Percentiles rank a stretch among this genome's conserved stretches.
These are phyloP conservation scores for Penicillium longicatenatum DNA, from an alignment of 495 filamentous ascomycete genomes.

Conservation along the genomic window DNA sequence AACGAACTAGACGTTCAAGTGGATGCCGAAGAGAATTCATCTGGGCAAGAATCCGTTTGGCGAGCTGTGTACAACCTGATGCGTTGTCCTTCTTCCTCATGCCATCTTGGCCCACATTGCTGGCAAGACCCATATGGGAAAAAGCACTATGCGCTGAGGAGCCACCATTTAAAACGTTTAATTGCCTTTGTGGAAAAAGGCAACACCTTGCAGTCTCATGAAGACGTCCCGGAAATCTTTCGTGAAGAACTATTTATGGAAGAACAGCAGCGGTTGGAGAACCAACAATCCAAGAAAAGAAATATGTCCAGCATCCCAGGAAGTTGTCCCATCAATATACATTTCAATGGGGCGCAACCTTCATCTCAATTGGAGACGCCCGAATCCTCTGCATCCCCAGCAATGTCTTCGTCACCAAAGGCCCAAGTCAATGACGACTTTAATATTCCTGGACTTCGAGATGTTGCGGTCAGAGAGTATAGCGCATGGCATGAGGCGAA, in stretches of 20 bases:
- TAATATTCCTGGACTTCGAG: constrained; percentile 9
- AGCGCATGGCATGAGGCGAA: constrained; percentile 23
- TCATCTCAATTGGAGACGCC: not conserved
- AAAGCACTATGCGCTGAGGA: constrained; percentile 21
- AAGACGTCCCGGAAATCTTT: constrained; percentile 20
- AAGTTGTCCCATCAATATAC: constrained; percentile 9
- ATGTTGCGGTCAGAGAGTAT: constrained; percentile 21
- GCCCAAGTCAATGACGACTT: constrained; percentile 3
- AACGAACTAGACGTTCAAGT: constrained; percentile 27
- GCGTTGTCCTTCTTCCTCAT: constrained; percentile 5
- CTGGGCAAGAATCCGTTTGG: constrained; percentile 17
- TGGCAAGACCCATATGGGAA: constrained; percentile 15
- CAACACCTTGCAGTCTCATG: constrained; percentile 15
- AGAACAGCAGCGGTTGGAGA: constrained; percentile 11
- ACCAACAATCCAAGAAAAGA: not conserved
- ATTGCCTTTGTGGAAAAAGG: constrained; percentile 24
- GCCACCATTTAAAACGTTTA: constrained; percentile 20
- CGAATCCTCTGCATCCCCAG: not conserved
- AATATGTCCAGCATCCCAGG: constrained; percentile 1
- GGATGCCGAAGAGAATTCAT: constrained; percentile 28
- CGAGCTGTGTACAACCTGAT: constrained; percentile 4
- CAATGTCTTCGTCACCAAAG: not conserved
- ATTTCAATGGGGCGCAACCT: constrained; percentile 10
- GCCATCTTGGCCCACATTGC: not conserved
- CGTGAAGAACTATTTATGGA: constrained; percentile 12